These are phyloP conservation scores for Coemansia sp. DNA, from an alignment of 192 early-diverging fungal species.

Conservation along the genomic window DNA sequence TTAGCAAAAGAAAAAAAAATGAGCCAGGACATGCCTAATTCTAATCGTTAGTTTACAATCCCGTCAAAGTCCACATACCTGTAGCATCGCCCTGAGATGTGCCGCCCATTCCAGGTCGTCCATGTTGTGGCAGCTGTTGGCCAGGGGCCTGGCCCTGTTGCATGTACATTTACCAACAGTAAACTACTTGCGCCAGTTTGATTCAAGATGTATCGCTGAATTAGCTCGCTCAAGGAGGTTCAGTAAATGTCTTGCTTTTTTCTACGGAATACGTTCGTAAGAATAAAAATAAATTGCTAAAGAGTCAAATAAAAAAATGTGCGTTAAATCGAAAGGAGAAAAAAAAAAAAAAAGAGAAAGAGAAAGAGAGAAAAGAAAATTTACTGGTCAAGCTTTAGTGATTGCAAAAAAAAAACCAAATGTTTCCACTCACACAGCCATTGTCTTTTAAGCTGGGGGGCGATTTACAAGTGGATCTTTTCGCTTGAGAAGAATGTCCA, in stretches of 20 bases:
- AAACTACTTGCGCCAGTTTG: slow-evolving; percentile 3
- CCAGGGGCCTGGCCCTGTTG: slow-evolving; percentile 54
- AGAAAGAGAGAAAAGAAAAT: not conserved
- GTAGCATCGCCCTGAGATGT: slow-evolving; percentile 45
- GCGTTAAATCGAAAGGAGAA: not conserved
- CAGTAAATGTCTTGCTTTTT: not conserved
- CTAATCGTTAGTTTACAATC: not conserved
- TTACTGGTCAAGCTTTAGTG: not conserved
- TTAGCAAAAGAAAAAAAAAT: not conserved
- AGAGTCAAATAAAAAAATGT: not conserved
- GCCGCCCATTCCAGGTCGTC: slow-evolving; percentile 37
- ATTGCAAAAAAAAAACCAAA: not conserved
- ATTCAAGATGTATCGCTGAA: slow-evolving; percentile 3
- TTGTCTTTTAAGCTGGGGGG: too few relatives aligned
- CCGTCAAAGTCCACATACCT: slow-evolving; percentile 28
- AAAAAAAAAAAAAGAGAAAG: slow-evolving; percentile 3
- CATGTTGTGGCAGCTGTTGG: slow-evolving; percentile 51
- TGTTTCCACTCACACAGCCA: too few relatives aligned
- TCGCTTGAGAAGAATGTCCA: too few relatives aligned
- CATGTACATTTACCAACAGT: slow-evolving; percentile 46
- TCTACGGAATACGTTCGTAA: not conserved
- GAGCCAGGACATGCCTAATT: not conserved
- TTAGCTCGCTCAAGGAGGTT: not conserved
- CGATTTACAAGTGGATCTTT: not conserved
- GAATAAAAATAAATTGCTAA: not conserved